Evolutionary conservation across 352 stramenopile species (phyloP), one percentile per base, ranked within the genome.

Genomic region (Phytophthora cryptogea): DNA sequence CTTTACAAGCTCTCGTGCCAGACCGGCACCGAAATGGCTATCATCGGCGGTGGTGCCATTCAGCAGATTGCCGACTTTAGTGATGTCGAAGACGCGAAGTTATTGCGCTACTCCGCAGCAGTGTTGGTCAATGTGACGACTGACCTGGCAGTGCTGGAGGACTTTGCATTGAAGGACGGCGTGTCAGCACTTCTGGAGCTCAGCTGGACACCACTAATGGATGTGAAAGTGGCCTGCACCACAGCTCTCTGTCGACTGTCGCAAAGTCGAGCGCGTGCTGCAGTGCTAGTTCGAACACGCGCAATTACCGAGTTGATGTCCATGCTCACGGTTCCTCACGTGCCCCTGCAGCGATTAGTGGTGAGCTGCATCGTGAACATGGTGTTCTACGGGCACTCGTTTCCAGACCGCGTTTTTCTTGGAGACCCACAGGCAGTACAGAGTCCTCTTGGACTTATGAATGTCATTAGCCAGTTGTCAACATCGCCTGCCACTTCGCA

Each of bases 1-100:
- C 63, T 94, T 0, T 94, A 91, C 69, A 94, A 94, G 43, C 59
- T 94, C 0, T 94, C 82, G 4, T 90, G 84, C 13, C 80, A 91
- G 47, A 9, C 26, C 6, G 75, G 71, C 0, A 74, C 53, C 11
- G 85, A 94, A 32, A 36, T 76, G 5, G 65, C 75, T 4, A 90
- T 94, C 54, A 85, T 94, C 27, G 32, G 68, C 1, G 78, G 78
- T 13, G 83, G 79, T 0, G 85, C 85, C 0, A 87, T 94, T 7
- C 37, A 66, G 1, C 80, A 92, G 28, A 83, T 92, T 35, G 83
- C 80, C 4, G 80, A 92, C 27, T 79, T 90, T 44, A 90, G 70
- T 26, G 85, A 94, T 49, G 50, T 83, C 0, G 85, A 91, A 10
- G 68, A 92, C 46, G 40, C 67, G 0, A 74, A 71, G 14, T 27